A percentile compares a stretch with the other conserved stretches of the same genome.
phyloP scores from a whole-genome alignment of 2,329 filamentous ascomycete species.

The Niveomyces coronatus region DNA sequence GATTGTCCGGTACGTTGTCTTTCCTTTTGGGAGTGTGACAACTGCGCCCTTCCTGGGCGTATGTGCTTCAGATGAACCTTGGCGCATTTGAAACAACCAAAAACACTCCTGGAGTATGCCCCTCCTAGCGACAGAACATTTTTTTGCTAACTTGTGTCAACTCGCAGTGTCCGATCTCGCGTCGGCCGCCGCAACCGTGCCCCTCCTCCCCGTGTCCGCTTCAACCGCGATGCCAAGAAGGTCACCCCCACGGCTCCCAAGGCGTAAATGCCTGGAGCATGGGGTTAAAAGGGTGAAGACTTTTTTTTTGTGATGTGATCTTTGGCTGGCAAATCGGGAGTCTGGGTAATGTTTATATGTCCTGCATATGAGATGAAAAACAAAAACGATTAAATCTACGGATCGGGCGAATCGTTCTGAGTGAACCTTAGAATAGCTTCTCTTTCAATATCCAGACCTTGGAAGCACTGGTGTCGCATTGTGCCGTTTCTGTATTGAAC shows the following conservation, averaged over 20 bases:
- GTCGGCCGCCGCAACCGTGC: conserved; percentile 98
- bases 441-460: conserved; percentile 12
- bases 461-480: conserved; percentile 9
- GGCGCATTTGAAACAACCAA: conserved; percentile 40
- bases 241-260: conserved; percentile 61
- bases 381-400: too few species aligned
- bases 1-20: conserved; percentile 93
- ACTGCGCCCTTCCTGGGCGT: conserved; percentile 36
- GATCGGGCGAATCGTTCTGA: conserved; percentile 25
- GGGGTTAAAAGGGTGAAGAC: conserved; percentile 4
- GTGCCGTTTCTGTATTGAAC: conserved; percentile 1
- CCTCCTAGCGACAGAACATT: conserved; percentile 17
- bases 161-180: conserved; percentile 80
- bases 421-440: conserved; percentile 12
- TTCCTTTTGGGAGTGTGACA: conserved; percentile 48
- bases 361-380: conserved; percentile 25
- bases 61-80: conserved; percentile 51
- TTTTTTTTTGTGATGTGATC: conserved; percentile 15
- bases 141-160: conserved; percentile 30
- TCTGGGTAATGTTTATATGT: conserved; percentile 27
- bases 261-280: conserved; percentile 22
- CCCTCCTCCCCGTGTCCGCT: conserved; percentile 91
- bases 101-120: conserved; percentile 22
- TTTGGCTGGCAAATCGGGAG: conserved; percentile 23
- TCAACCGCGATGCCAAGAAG: conserved; percentile 99